Evolutionary conservation across 1,284 basidiomycete genomes (phyloP).

Genomic region (Cutaneotrichosporon dermatis): DNA sequence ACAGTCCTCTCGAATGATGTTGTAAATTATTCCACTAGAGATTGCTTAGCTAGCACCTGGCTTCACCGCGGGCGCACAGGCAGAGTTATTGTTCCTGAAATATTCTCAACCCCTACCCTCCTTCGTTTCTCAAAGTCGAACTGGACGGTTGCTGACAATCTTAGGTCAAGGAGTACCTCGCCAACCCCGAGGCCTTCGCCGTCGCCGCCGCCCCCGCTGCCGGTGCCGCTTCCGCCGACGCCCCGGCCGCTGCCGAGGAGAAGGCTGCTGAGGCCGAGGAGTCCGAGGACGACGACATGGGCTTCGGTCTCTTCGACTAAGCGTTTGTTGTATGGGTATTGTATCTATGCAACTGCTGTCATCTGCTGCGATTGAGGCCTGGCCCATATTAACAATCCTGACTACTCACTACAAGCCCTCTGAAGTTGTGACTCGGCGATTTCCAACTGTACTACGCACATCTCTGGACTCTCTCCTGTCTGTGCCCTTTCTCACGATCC

Average conservation of each 20-base stretch:
- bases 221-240: slow-evolving; percentile 55
- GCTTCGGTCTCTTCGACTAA: slow-evolving; percentile 87
- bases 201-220: slow-evolving; percentile 65
- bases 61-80: slow-evolving; percentile 36
- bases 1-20: slow-evolving; percentile 21
- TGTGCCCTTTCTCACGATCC: too few relatives aligned
- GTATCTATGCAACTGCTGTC: slow-evolving; percentile 10
- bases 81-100: slow-evolving; percentile 19
- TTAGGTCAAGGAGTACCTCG: slow-evolving; percentile 91
- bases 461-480: too few relatives aligned
- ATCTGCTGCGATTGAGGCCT: too few relatives aligned
- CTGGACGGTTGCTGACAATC: slow-evolving; percentile 14
- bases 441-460: too few relatives aligned
- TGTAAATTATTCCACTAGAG: slow-evolving; percentile 44
- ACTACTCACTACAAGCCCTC: too few relatives aligned
- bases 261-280: slow-evolving; percentile 70
- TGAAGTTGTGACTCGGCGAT: too few relatives aligned
- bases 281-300: slow-evolving; percentile 55
- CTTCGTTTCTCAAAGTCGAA: too few relatives aligned
- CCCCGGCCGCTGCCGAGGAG: slow-evolving; percentile 53
- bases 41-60: slow-evolving; percentile 52
- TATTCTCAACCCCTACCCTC: too few relatives aligned
- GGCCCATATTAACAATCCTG: neutral
- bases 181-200: slow-evolving; percentile 94
- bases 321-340: slow-evolving; percentile 19